Evolutionary conservation across 2,329 filamentous ascomycete genomes (phyloP).

Genomic region (Penicillium griseofulvum): DNA sequence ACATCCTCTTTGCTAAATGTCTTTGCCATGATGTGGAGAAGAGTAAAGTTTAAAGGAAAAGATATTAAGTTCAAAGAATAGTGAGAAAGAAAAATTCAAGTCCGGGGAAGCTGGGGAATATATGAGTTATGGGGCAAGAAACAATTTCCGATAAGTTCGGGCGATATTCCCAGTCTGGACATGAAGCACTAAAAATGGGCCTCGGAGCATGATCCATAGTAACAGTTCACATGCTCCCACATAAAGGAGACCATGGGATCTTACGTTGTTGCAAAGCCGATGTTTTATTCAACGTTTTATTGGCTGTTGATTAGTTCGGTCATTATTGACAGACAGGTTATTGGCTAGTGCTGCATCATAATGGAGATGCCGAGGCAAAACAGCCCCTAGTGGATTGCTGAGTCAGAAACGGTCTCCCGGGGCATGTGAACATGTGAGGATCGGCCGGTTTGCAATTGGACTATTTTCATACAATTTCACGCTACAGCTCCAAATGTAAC

Average conservation of each 20-base stretch:
- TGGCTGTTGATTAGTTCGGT: slow-evolving; percentile 20
- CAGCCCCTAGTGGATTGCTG: not conserved
- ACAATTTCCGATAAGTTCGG: slow-evolving; percentile 9
- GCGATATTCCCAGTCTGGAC: slow-evolving; percentile 7
- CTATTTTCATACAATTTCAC: not conserved
- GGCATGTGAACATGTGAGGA: slow-evolving; percentile 16
- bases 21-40: slow-evolving; percentile 67
- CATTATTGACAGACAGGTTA: slow-evolving; percentile 14
- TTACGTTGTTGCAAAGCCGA: slow-evolving; percentile 6
- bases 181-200: slow-evolving; percentile 12
- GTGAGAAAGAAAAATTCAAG: slow-evolving; percentile 12
- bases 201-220: slow-evolving; percentile 15
- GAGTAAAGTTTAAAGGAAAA: not conserved
- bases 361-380: slow-evolving; percentile 20
- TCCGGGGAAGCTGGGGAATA: slow-evolving; percentile 27
- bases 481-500: no score
- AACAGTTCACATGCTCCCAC: slow-evolving; percentile 8
- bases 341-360: slow-evolving; percentile 23
- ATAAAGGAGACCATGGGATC: slow-evolving; percentile 1
- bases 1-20: slow-evolving; percentile 82
- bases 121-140: slow-evolving; percentile 14
- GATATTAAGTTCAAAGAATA: slow-evolving; percentile 6
- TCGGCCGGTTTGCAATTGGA: not conserved
- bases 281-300: slow-evolving; percentile 7
- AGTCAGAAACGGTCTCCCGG: not conserved